These are phyloP conservation scores for Maudiozyma turicensis DNA, from an alignment of 805 yeast species.

Conservation along the genomic window DNA sequence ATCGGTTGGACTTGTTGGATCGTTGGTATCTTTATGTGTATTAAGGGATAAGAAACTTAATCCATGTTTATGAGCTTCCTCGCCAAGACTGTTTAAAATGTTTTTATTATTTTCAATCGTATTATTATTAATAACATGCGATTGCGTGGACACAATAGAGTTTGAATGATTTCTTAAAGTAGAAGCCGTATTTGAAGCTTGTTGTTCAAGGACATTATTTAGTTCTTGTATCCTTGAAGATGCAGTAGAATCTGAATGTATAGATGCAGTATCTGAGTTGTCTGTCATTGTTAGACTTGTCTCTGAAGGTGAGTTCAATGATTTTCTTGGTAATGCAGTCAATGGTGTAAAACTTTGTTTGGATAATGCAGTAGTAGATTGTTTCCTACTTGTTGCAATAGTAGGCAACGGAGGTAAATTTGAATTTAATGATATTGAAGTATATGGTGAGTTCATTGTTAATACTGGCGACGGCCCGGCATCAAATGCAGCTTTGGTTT, in stretches of 20 bases:
- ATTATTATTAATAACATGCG: conserved; percentile 4
- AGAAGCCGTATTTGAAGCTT: background rate
- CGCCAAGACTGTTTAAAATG: conserved; percentile 6
- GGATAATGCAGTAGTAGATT: conserved; percentile 15
- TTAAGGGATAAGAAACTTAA: background rate
- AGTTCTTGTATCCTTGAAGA: conserved; percentile 1
- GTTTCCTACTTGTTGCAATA: conserved; percentile 18
- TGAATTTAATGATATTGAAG: conserved; percentile 5
- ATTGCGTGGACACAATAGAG: conserved; percentile 1
- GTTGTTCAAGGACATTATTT: background rate
- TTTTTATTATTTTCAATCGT: conserved; percentile 8
- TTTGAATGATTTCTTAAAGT: background rate
- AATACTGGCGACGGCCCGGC: conserved; percentile 24
- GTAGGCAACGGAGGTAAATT: conserved; percentile 14
- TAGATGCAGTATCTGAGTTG: background rate
- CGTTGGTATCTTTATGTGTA: background rate
- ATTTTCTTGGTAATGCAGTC: conserved; percentile 2
- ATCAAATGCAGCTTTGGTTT: conserved; percentile 20
- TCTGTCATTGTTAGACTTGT: background rate
- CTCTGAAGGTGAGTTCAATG: background rate
- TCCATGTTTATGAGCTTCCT: conserved; percentile 3
- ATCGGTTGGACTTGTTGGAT: background rate
- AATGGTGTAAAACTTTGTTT: conserved; percentile 13
- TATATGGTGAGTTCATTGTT: conserved; percentile 18
- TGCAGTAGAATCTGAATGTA: background rate